These are phyloP conservation scores for Fusarium begoniae DNA, from an alignment of 2,329 filamentous ascomycete species.

Conservation along the genomic window DNA sequence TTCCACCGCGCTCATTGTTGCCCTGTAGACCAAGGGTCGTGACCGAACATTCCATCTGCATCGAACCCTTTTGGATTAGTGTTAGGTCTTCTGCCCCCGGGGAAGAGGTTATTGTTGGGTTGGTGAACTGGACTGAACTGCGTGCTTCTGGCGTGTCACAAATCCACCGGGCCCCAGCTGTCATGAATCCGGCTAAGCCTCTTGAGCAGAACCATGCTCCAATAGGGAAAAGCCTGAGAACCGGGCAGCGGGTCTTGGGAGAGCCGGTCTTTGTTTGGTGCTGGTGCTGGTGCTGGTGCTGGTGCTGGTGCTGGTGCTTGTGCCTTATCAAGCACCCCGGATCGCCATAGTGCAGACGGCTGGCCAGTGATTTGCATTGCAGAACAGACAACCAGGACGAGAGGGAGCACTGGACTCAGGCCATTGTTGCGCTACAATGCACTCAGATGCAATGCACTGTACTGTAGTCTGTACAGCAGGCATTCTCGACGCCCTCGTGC, in stretches of 20 bases:
- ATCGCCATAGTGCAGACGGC: slow-evolving; percentile 38
- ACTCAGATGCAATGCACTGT: not conserved
- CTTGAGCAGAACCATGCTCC: slow-evolving; percentile 25
- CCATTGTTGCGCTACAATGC: slow-evolving; percentile 2
- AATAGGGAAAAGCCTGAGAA: slow-evolving; percentile 20
- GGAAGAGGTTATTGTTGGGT: slow-evolving; percentile 14
- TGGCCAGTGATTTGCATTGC: slow-evolving; percentile 1
- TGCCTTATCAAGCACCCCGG: slow-evolving; percentile 37
- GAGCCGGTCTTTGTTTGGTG: slow-evolving; percentile 14
- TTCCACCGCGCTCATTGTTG: slow-evolving; percentile 2
- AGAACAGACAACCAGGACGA: not conserved
- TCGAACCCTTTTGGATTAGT: slow-evolving; percentile 28
- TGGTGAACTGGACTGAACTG: slow-evolving; percentile 5
- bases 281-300: slow-evolving; percentile 6
- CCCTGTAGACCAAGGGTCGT: slow-evolving; percentile 6
- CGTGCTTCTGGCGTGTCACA: slow-evolving; percentile 20
- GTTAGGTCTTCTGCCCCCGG: slow-evolving; percentile 29
- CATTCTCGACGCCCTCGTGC: slow-evolving; percentile 5
- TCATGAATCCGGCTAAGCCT: slow-evolving; percentile 35
- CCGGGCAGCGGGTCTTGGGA: slow-evolving; percentile 24
- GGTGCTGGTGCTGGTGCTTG: slow-evolving; percentile 16
- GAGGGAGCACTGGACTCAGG: not conserved
- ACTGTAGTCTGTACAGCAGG: not conserved
- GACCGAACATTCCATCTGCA: slow-evolving; percentile 22
- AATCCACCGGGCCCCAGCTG: slow-evolving; percentile 36